These are phyloP conservation scores for Aspergillus panamensis DNA, from an alignment of 495 filamentous ascomycete species.

Conservation along the genomic window DNA sequence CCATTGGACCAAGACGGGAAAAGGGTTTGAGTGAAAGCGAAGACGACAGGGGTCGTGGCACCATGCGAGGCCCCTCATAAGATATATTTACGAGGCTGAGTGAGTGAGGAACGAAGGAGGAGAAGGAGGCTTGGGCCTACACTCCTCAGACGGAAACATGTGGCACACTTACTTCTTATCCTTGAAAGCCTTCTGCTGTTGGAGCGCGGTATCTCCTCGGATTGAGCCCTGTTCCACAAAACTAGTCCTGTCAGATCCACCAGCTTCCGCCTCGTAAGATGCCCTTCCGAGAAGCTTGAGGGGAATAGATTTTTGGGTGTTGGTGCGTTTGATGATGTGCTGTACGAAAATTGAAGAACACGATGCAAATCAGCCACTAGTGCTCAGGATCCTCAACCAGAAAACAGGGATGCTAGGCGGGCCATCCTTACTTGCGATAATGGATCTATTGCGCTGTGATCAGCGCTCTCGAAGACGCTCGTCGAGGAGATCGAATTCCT, in stretches of 20 bases:
- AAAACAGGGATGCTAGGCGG: background rate
- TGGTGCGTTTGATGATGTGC: slow-evolving; percentile 82
- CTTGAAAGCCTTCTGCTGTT: slow-evolving; percentile 46
- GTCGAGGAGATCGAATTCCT: slow-evolving; percentile 30
- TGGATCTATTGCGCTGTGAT: slow-evolving; percentile 51
- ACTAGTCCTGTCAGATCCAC: slow-evolving; percentile 45
- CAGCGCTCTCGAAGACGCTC: slow-evolving; percentile 32
- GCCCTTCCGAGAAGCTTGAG: slow-evolving; percentile 59
- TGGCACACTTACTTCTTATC: slow-evolving; percentile 63
- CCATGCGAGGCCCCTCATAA: background rate
- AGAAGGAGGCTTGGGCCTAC: background rate
- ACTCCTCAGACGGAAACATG: slow-evolving; percentile 6
- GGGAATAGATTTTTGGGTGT: slow-evolving; percentile 67
- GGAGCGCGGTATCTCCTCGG: slow-evolving; percentile 33
- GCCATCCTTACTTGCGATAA: slow-evolving; percentile 49
- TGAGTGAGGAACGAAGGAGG: slow-evolving; percentile 2
- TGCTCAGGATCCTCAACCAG: slow-evolving; percentile 10
- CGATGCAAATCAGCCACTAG: slow-evolving; percentile 18
- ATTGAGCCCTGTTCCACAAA: slow-evolving; percentile 33
- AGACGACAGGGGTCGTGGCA: background rate
- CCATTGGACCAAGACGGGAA: background rate
- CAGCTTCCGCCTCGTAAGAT: slow-evolving; percentile 51
- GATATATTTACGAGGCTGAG: background rate
- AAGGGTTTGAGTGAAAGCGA: slow-evolving; percentile 8
- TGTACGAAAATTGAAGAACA: slow-evolving; percentile 22